phyloP scores from a whole-genome alignment of 495 filamentous ascomycete genomes.

The Penicillium atrosanguineum region DNA sequence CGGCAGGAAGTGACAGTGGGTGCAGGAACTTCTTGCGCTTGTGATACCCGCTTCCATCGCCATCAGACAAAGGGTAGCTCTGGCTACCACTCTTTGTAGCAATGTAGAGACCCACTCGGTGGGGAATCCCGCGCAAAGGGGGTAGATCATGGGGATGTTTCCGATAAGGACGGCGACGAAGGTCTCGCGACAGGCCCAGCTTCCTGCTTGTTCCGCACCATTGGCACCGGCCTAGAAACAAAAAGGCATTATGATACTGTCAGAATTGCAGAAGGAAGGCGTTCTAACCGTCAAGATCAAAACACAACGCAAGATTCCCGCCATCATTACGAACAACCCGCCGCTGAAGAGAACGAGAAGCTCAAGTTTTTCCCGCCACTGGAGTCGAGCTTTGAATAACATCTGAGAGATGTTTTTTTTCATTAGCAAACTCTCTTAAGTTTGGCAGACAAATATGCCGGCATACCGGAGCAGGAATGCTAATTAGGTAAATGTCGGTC shows the following conservation, averaged over 20 bases:
- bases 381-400: conserved; percentile 52
- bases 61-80: conserved; percentile 26
- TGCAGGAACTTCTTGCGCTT: conserved; percentile 37
- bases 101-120: conserved; percentile 31
- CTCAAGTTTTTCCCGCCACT: conserved; percentile 48
- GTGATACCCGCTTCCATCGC: conserved; percentile 17
- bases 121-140: conserved; percentile 42
- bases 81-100: conserved; percentile 13
- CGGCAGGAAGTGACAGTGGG: conserved; percentile 36
- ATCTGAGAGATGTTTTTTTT: conserved; percentile 31
- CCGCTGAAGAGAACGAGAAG: conserved; percentile 58
- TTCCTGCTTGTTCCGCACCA: conserved; percentile 52
- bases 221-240: conserved; percentile 40
- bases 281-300: conserved; percentile 50
- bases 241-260: neutral
- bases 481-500: conserved; percentile 56
- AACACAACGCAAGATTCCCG: conserved; percentile 58
- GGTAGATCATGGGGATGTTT: conserved; percentile 61
- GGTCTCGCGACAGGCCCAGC: conserved; percentile 63
- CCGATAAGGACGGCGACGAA: conserved; percentile 60
- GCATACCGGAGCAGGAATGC: conserved; percentile 52
- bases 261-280: neutral
- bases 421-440: neutral
- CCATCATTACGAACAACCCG: conserved; percentile 57
- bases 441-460: conserved; percentile 1